Evolutionary conservation across 2,329 filamentous ascomycete species (phyloP).

Genomic region (Pseudogymnoascus sp.): DNA sequence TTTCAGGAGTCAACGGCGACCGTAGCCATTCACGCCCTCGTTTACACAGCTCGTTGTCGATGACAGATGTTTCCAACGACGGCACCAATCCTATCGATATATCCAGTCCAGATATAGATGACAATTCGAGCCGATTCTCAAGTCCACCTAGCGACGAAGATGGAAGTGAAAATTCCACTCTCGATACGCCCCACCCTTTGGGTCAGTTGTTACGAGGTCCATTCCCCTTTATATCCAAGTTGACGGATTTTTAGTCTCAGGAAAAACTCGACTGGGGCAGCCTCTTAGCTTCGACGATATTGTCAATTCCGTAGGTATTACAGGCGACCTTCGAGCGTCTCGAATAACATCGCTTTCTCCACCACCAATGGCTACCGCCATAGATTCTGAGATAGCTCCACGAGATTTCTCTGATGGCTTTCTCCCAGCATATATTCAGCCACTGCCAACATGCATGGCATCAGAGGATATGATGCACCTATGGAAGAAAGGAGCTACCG

Average conservation of each 20-base stretch:
- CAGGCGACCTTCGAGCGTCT: constrained; percentile 1
- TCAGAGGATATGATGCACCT: constrained; percentile 50
- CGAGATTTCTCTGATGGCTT: neutral
- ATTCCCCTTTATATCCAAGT: neutral
- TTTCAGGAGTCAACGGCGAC: neutral
- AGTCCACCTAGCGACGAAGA: neutral
- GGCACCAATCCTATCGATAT: neutral
- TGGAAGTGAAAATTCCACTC: neutral
- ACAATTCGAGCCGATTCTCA: neutral
- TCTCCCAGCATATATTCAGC: constrained; percentile 3
- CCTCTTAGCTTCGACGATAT: neutral
- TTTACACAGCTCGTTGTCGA: neutral
- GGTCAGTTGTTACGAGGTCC: neutral
- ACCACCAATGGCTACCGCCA: neutral
- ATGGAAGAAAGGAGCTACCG: constrained; percentile 71
- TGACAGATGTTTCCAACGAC: neutral
- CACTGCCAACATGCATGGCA: constrained; percentile 1
- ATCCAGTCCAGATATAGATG: neutral
- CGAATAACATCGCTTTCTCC: neutral
- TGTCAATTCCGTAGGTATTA: neutral
- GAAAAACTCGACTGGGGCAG: neutral
- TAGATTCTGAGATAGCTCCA: neutral
- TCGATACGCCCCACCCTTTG: neutral
- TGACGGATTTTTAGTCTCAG: neutral
- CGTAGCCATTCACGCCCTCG: neutral